Evolutionary conservation across 1,284 basidiomycete genomes (phyloP), one percentile per base, ranked within the genome.

Genomic region (Fomitopsis schrenkii): DNA sequence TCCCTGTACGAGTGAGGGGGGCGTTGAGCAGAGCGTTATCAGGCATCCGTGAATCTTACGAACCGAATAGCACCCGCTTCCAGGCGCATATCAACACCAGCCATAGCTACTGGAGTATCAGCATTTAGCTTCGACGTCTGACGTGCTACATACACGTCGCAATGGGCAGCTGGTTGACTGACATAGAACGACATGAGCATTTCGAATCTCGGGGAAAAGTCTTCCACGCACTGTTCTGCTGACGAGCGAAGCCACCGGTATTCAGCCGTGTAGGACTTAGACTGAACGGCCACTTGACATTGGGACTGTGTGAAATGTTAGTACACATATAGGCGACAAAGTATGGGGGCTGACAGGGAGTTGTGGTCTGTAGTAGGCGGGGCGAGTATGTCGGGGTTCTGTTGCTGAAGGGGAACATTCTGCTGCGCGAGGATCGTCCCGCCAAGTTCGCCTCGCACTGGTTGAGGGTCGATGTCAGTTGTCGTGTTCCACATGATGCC

Each of bases 241-340:
- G 80, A 58, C 88, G 80, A 48, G 87, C 86, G 88, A 88, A 91
- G 1, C 89, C 89, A 42, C 89, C 89, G 0, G 83, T 83, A 63
- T 86, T 83, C 5, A 91, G 72, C 38, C 87, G 83, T 67, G 87
- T 90, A 70, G 86, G 84, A 59, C 86, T 88, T 60, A 90, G 71
- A 62, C 78, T 75, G 71, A 90, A 88, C 0, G 88, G 83, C 89
- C 89, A 91, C 70, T 89, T 90, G 15, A 85, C 82, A 65, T 87
- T 87, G 12, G 68, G 61, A n/a, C 84, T 86, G 63, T 1, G 55
- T 22, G 7, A n/a, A 22, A 10, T 9, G 4, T 33, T 17, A 50
- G 12, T n/a, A n/a, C 5, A 6, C 4, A 15, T 17, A 33, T n/a
- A 2, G 10, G 6, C 26, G 28, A 6, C 45, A 19, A 4, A 45